These are phyloP conservation scores for Arthrobotrys sinensis DNA, from an alignment of 2,329 filamentous ascomycete species.

Conservation along the genomic window DNA sequence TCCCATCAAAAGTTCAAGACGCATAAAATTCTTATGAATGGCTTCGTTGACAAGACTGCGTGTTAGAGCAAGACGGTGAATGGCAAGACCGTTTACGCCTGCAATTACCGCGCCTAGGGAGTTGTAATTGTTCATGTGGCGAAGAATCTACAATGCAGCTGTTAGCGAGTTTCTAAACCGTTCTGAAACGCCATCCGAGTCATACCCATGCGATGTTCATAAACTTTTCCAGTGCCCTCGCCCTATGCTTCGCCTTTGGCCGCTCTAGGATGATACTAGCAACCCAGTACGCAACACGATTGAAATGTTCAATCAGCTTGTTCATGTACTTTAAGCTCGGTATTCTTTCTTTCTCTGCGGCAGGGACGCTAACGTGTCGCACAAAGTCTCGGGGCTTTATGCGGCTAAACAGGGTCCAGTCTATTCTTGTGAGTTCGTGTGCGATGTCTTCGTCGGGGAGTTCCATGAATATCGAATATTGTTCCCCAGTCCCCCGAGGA, in stretches of 20 bases:
- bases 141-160: constrained; percentile 75
- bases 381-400: constrained; percentile 94
- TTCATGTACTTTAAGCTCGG: constrained; percentile 87
- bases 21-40: constrained; percentile 86
- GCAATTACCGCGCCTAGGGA: constrained; percentile 93
- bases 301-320: constrained; percentile 94
- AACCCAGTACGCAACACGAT: constrained; percentile 86
- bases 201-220: constrained; percentile 82
- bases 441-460: constrained; percentile 87
- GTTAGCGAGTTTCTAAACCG: constrained; percentile 18
- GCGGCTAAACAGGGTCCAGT: constrained; percentile 98
- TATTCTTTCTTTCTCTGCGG: constrained; percentile 80
- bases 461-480: constrained; percentile 93
- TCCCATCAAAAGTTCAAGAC: constrained; percentile 91
- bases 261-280: constrained; percentile 87
- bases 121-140: constrained; percentile 97
- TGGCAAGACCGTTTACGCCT: constrained; percentile 88
- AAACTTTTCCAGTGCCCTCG: constrained; percentile 92
- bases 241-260: constrained; percentile 96
- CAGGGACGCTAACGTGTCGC: constrained; percentile 85
- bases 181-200: constrained; percentile 62
- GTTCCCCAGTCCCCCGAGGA: constrained; percentile 74
- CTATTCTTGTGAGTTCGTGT: constrained; percentile 91
- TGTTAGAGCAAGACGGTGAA: constrained; percentile 87
- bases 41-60: constrained; percentile 80